Conservation (phyloP, 768 basidiomycete genomes). For the Collybiopsis confluens region DNA sequence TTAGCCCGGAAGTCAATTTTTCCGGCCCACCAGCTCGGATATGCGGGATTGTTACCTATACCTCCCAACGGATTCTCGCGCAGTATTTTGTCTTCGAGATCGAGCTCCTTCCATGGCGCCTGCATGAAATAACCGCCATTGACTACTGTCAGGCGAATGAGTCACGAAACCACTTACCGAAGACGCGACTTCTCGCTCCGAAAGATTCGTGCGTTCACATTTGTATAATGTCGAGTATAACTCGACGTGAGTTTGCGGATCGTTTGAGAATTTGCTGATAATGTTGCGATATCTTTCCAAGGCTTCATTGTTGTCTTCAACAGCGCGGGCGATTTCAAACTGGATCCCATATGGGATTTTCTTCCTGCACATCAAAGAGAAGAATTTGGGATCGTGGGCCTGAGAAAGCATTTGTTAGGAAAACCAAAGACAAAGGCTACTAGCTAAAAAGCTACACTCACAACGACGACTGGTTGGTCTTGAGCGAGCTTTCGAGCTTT, state of each 20-base stretch:
- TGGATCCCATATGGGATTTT: conserved; percentile 42
- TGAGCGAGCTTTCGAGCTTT: too few species aligned
- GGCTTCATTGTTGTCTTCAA: not conserved
- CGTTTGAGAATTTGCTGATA: not conserved
- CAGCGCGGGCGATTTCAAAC: conserved; percentile 45
- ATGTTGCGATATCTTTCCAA: not conserved
- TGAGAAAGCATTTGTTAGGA: not conserved
- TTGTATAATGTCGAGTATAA: not conserved
- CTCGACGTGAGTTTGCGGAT: not conserved
- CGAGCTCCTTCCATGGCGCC: conserved; percentile 63
- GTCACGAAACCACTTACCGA: conserved; percentile 23
- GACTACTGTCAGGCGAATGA: too few species aligned
- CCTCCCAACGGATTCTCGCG: conserved; percentile 25
- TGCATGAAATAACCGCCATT: too few species aligned
- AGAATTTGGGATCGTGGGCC: conserved; percentile 8
- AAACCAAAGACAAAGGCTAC: not conserved
- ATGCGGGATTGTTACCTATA: conserved; percentile 36
- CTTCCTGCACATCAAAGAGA: conserved; percentile 21
- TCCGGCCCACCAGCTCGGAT: conserved; percentile 55
- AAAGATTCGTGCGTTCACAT: conserved; percentile 1
- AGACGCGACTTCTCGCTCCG: conserved; percentile 27
- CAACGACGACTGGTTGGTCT: too few species aligned
- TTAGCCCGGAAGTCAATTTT: conserved; percentile 48
- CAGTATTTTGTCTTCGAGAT: conserved; percentile 46
- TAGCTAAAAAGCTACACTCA: too few species aligned